Conservation (phyloP, 192 early-diverging fungal genomes). For the Pilaira anomala region DNA sequence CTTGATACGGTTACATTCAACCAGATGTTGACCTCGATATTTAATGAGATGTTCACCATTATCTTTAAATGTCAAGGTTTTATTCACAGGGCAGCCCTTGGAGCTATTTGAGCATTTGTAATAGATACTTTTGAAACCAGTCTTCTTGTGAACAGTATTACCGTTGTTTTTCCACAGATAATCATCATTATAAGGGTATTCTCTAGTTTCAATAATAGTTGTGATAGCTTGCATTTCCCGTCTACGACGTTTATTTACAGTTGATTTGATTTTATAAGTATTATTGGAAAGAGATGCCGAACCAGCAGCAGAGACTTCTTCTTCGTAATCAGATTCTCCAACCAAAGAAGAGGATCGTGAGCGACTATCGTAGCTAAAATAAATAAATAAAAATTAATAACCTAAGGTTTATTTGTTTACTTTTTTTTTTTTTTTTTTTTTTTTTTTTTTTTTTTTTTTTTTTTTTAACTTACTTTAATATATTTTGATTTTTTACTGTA, state of each 20-base stretch:
- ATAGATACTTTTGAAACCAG: slow-evolving; percentile 41
- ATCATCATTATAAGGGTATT: slow-evolving; percentile 36
- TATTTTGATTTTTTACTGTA: background rate
- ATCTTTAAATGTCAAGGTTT: slow-evolving; percentile 55
- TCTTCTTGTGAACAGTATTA: slow-evolving; percentile 42
- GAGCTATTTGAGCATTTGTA: slow-evolving; percentile 42
- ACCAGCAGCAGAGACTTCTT: too few relatives aligned
- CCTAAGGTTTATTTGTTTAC: background rate
- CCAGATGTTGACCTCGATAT: slow-evolving; percentile 50
- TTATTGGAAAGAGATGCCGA: too few relatives aligned
- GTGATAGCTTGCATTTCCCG: slow-evolving; percentile 62
- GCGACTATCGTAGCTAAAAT: background rate
- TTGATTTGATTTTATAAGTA: too few relatives aligned
- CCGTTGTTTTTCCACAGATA: slow-evolving; percentile 44
- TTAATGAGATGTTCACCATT: slow-evolving; percentile 53
- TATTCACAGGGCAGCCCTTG: slow-evolving; percentile 39
- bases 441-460: background rate
- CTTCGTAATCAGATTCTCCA: too few relatives aligned
- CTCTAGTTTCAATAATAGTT: slow-evolving; percentile 50
- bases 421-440: background rate
- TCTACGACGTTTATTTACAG: slow-evolving; percentile 42
- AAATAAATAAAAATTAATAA: background rate
- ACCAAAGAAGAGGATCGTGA: too few relatives aligned
- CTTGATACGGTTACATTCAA: slow-evolving; percentile 48
- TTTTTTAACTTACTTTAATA: background rate